Conservation (phyloP, 2,329 filamentous ascomycete species). For the Trichoderma koningiopsis region DNA sequence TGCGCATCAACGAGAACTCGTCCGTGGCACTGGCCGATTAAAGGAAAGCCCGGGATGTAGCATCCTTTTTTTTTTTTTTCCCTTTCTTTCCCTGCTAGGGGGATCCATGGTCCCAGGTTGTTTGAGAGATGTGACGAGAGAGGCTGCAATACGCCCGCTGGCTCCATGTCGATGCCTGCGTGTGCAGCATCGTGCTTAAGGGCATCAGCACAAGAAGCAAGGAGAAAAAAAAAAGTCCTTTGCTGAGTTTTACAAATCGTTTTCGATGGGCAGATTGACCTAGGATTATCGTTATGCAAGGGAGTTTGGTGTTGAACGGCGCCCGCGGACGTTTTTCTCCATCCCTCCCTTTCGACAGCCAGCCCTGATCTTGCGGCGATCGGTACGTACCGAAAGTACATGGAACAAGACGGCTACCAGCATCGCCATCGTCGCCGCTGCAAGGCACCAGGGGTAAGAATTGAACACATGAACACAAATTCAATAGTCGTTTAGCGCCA, state of each 20-base stretch:
- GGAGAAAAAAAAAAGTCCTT: no score
- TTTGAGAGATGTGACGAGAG: neutral
- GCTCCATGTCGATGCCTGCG: neutral
- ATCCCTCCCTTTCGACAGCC: neutral
- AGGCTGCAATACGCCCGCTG: neutral
- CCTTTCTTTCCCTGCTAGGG: neutral
- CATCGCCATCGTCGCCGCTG: neutral
- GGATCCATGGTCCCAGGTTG: neutral
- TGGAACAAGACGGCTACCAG: neutral
- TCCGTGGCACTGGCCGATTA: neutral
- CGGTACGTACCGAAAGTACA: neutral
- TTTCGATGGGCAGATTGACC: neutral
- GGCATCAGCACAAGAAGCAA: neutral
- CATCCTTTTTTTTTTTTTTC: neutral
- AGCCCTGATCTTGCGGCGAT: neutral
- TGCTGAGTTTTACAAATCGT: neutral
- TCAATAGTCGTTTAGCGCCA: neutral
- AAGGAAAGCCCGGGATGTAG: conserved; percentile 12
- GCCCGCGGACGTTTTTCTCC: neutral
- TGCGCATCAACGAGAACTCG: neutral
- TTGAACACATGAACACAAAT: neutral
- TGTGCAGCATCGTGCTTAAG: neutral
- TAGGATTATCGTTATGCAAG: neutral
- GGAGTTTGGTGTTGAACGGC: neutral
- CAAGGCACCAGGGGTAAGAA: conserved; percentile 5